Evolutionary conservation across 2,329 filamentous ascomycete species (phyloP).

Genomic region (Trichoderma brevicompactum): DNA sequence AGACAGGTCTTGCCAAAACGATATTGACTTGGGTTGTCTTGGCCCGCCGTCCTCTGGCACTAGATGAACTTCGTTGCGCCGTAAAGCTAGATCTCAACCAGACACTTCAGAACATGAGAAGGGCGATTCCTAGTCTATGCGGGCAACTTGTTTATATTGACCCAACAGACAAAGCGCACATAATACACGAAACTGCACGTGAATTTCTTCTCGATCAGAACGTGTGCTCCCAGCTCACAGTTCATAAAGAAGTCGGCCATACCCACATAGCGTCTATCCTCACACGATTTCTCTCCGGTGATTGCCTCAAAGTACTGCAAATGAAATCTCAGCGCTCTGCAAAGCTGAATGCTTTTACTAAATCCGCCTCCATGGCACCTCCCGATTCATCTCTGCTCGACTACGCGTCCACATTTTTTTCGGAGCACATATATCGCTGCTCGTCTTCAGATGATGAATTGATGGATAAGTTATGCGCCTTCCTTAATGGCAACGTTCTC

Average conservation of each 20-base stretch:
- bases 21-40: constrained; percentile 21
- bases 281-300: background rate
- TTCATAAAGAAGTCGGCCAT: background rate
- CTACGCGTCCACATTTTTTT: background rate
- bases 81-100: constrained; percentile 19
- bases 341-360: background rate
- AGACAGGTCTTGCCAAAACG: background rate
- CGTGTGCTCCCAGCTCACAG: background rate
- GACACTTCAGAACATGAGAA: background rate
- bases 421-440: background rate
- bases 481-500: background rate
- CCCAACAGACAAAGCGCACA: background rate
- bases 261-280: background rate
- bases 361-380: background rate
- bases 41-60: constrained; percentile 4
- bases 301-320: background rate
- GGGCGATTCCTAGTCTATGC: background rate
- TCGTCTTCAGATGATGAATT: background rate
- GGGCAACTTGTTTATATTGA: constrained; percentile 18
- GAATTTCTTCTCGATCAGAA: constrained; percentile 13
- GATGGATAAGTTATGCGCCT: constrained; percentile 2
- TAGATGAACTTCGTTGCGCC: constrained; percentile 12
- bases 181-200: constrained; percentile 12
- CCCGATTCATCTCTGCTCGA: background rate
- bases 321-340: background rate